Percentiles rank a stretch among this genome's conserved stretches.
Conservation (phyloP, 169 alveolate genomes). For the Babesia gibsoni region DNA sequence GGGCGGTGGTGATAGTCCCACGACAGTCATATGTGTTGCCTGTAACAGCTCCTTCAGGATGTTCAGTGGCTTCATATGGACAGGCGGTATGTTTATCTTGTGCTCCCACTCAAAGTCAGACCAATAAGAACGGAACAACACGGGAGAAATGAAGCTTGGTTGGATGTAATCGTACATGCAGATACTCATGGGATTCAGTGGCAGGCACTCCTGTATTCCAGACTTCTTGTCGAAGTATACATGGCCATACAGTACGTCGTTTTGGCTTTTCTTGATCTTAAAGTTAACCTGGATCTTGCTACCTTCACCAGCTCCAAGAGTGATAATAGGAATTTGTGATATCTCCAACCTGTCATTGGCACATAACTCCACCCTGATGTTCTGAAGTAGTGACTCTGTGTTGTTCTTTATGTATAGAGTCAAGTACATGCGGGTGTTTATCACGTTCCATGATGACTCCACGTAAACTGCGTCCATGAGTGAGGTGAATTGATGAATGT, state of each 20-base stretch:
- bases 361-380: slow-evolving; percentile 84
- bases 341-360: slow-evolving; percentile 82
- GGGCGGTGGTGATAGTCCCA: slow-evolving; percentile 44
- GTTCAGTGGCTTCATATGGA: slow-evolving; percentile 23
- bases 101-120: slow-evolving; percentile 96
- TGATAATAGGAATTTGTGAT: slow-evolving; percentile 78
- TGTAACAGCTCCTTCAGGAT: neutral
- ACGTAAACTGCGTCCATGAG: slow-evolving; percentile 89
- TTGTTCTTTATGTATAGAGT: slow-evolving; percentile 84
- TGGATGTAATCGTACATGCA: slow-evolving; percentile 85
- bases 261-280: slow-evolving; percentile 81
- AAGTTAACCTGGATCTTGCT: slow-evolving; percentile 75
- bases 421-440: slow-evolving; percentile 84
- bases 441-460: slow-evolving; percentile 87
- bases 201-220: slow-evolving; percentile 72
- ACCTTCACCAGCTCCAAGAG: slow-evolving; percentile 77
- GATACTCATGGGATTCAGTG: slow-evolving; percentile 83
- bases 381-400: slow-evolving; percentile 87
- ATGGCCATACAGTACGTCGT: slow-evolving; percentile 90
- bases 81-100: slow-evolving; percentile 74
- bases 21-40: slow-evolving; percentile 48
- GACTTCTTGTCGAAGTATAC: slow-evolving; percentile 85
- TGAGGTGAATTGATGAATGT: slow-evolving; percentile 57
- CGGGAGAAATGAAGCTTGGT: slow-evolving; percentile 84
- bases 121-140: slow-evolving; percentile 90